Base-by-base conservation (phyloP, 2,329 filamentous ascomycete genomes). In the Diaporthe vexans region DNA sequence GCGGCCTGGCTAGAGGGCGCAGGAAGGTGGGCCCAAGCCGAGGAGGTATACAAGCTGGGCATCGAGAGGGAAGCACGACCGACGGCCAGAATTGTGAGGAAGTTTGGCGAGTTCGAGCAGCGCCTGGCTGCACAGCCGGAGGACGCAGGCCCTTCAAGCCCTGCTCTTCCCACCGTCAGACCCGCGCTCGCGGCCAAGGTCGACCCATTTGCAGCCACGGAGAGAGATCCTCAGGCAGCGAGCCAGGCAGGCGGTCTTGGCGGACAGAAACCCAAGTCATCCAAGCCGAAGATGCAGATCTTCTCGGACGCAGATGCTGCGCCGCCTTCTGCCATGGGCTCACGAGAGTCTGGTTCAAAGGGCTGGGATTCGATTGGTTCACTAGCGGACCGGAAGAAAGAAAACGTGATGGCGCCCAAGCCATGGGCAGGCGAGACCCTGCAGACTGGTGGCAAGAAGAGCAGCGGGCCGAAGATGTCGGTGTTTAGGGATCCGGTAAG, bases 401-500 rank as follows among this genome's bases (percentile, higher is more conserved):
- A 99, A 83, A 99, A 99, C 80, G 88, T 88, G 9, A 86, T 95
- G 77, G 95, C 96, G 81, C 91, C 95, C 15, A 95, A 93, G 81
- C 95, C 96, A 26, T 98, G 95, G 97, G 93, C 88, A 15, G 97
- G 97, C 35, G 95, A 98, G 86, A 98, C 94, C 54, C 85, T 99
- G 78, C 94, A 96, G 83, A 94, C 91, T 3, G 95, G 94, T 56
- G 96, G 95, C 79, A 97, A 94, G 86, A 94, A 94, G 85, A 91
- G 88, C 57, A 91, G 89, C 43, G 89, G 89, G 71, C 88, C 92
- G 71, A 98, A 98, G 88, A 93, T 99, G 92, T 88, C 93, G 81
- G 91, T 99, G 59, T 99, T 98, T 88, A 96, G 94, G 88, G 97
- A 99, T 88, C 88, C 94, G 94, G 97, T 99, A 93, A 93, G 95